phyloP scores from a whole-genome alignment of 2,329 filamentous ascomycete species.

The Chalara sp. region DNA sequence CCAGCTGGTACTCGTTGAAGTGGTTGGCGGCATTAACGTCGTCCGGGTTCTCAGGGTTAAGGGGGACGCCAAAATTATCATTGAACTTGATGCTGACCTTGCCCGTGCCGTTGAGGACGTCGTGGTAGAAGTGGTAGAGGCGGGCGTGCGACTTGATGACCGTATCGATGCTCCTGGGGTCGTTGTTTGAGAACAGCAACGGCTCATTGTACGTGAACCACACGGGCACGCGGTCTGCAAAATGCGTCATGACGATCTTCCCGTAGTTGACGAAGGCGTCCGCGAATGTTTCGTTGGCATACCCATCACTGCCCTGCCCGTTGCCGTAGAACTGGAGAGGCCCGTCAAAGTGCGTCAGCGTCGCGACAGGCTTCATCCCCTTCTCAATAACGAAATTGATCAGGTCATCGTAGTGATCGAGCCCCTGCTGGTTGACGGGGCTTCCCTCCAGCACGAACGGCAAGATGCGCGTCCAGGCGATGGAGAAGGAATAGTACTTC shows the following conservation, averaged over 20 bases:
- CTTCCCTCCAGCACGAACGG: constrained; percentile 42
- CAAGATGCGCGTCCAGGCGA: constrained; percentile 44
- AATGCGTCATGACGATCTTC: constrained; percentile 42
- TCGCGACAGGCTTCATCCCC: constrained; percentile 41
- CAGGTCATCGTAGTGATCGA: constrained; percentile 46
- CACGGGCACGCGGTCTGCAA: constrained; percentile 40
- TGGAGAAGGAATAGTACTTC: constrained; percentile 44
- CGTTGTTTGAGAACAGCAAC: constrained; percentile 34
- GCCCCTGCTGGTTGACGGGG: constrained; percentile 41
- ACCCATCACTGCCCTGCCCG: constrained; percentile 23
- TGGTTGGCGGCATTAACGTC: constrained; percentile 16
- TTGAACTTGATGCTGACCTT: constrained; percentile 37
- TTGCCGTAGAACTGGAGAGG: constrained; percentile 40
- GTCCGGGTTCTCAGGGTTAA: constrained; percentile 25
- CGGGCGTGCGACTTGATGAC: constrained; percentile 40
- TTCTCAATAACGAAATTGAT: constrained; percentile 42
- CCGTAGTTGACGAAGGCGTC: constrained; percentile 46
- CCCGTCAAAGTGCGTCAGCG: constrained; percentile 42
- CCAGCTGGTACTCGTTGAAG: constrained; percentile 37
- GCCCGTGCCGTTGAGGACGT: constrained; percentile 42
- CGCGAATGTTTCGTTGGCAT: constrained; percentile 31
- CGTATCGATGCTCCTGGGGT: constrained; percentile 4
- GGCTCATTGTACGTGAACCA: constrained; percentile 50
- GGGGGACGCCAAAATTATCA: constrained; percentile 41
- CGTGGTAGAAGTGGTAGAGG: constrained; percentile 45